phyloP scores from a whole-genome alignment of 352 stramenopile species.

The Phytophthora pluvialis region DNA sequence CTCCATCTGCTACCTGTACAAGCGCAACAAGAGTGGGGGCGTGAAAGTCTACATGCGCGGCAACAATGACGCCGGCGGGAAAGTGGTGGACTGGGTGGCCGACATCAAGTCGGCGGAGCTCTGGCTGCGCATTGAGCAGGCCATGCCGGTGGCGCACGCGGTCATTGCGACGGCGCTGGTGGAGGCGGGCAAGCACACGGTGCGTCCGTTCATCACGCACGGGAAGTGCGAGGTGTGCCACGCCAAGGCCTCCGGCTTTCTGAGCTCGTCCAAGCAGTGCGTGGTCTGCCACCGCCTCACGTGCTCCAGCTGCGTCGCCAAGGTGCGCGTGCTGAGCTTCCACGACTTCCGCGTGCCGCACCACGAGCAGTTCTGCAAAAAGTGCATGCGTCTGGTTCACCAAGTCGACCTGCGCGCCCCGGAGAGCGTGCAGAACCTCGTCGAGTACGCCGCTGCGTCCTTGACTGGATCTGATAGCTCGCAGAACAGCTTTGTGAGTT shows the following conservation, averaged over 20 bases:
- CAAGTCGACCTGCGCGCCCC: constrained; percentile 68
- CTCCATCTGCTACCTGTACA: constrained; percentile 79
- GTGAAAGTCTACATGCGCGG: constrained; percentile 83
- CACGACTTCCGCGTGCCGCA: constrained; percentile 62
- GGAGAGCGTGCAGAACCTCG: constrained; percentile 47
- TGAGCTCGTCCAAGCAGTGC: constrained; percentile 67
- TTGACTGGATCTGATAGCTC: constrained; percentile 35
- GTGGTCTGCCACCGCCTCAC: constrained; percentile 68
- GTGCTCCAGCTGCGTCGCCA: constrained; percentile 66
- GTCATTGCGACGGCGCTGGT: constrained; percentile 67
- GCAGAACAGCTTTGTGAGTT: constrained; percentile 26
- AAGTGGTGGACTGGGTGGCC: constrained; percentile 74
- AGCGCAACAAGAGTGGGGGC: constrained; percentile 73
- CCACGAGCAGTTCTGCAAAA: constrained; percentile 71
- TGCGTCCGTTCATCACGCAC: constrained; percentile 36
- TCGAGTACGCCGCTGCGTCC: constrained; percentile 45
- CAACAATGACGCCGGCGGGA: constrained; percentile 72
- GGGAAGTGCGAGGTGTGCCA: constrained; percentile 70
- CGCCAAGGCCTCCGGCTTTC: constrained; percentile 59
- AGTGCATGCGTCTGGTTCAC: constrained; percentile 66
- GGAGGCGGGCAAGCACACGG: constrained; percentile 46
- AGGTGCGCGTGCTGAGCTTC: constrained; percentile 67
- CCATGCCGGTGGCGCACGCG: constrained; percentile 55
- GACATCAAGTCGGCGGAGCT: constrained; percentile 79
- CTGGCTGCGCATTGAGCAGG: constrained; percentile 70